These are phyloP conservation scores for Senna tora DNA, from an alignment of 306 rosid species.

Conservation along the genomic window DNA sequence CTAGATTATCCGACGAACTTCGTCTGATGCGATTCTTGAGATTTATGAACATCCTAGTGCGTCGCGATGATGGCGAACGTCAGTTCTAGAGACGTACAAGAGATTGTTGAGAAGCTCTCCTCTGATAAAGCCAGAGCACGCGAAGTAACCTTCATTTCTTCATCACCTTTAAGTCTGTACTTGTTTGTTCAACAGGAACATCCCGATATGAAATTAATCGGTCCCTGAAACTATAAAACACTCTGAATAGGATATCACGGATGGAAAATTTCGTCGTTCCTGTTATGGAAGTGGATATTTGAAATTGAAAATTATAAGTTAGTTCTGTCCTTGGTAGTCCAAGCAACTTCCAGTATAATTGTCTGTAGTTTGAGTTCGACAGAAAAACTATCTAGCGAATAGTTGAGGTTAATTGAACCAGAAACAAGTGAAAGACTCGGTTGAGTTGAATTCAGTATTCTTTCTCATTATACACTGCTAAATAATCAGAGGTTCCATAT, in stretches of 20 bases:
- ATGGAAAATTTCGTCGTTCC: background rate
- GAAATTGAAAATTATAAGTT: constrained; percentile 12
- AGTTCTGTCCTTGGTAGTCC: background rate
- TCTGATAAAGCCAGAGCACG: constrained; percentile 87
- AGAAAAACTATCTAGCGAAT: background rate
- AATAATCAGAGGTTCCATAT: constrained; percentile 8
- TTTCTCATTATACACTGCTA: constrained; percentile 1
- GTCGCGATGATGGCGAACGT: constrained; percentile 47
- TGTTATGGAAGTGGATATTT: constrained; percentile 4
- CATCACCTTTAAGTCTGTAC: constrained; percentile 10
- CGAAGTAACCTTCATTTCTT: constrained; percentile 57
- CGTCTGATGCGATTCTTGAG: background rate
- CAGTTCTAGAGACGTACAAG: constrained; percentile 75
- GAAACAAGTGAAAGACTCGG: constrained; percentile 1
- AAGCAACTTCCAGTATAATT: background rate
- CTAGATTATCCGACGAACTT: constrained; percentile 1
- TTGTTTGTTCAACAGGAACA: constrained; percentile 21
- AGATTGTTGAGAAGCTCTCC: constrained; percentile 74
- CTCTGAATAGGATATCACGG: background rate
- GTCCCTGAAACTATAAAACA: background rate
- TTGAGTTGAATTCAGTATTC: background rate
- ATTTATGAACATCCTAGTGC: constrained; percentile 24
- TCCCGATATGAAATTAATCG: background rate
- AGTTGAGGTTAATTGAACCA: constrained; percentile 21
- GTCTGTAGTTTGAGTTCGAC: constrained; percentile 8